Percentiles rank a stretch among this genome's conserved stretches.
These are phyloP conservation scores for Ascochyta lentis DNA, from an alignment of 2,329 filamentous ascomycete species.

Conservation along the genomic window DNA sequence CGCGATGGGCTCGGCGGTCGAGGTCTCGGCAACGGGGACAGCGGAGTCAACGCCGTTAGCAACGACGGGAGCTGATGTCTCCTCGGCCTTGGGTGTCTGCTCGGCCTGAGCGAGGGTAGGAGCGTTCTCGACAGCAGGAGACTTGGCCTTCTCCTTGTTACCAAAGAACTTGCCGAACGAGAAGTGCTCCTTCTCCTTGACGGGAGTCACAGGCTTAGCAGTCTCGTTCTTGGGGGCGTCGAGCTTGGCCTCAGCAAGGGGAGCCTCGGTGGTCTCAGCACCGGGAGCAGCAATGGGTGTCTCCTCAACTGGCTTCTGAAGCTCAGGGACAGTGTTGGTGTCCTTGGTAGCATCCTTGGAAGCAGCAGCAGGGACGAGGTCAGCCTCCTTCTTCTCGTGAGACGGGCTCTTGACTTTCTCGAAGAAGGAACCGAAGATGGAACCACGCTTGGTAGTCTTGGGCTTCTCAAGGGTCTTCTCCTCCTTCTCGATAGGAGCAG, in stretches of 20 bases:
- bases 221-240: constrained; percentile 39
- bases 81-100: constrained; percentile 44
- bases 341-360: constrained; percentile 55
- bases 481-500: constrained; percentile 42
- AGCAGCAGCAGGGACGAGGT: constrained; percentile 58
- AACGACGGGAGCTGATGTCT: constrained; percentile 33
- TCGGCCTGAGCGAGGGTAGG: constrained; percentile 54
- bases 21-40: constrained; percentile 49
- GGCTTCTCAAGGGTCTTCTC: constrained; percentile 51
- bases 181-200: constrained; percentile 58
- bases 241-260: constrained; percentile 35
- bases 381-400: constrained; percentile 73
- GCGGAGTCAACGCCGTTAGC: constrained; percentile 34
- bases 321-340: constrained; percentile 49
- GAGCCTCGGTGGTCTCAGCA: constrained; percentile 30
- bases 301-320: constrained; percentile 44
- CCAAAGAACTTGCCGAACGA: constrained; percentile 61
- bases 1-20: constrained; percentile 54
- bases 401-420: constrained; percentile 62
- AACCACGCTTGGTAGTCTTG: constrained; percentile 82
- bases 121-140: constrained; percentile 45
- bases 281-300: constrained; percentile 49
- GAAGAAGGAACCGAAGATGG: constrained; percentile 78
- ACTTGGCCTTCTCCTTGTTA: constrained; percentile 59
- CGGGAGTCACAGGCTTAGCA: constrained; percentile 47